Evolutionary conservation across 106 monocot species (phyloP).

Genomic region (Gastrodia elata): DNA sequence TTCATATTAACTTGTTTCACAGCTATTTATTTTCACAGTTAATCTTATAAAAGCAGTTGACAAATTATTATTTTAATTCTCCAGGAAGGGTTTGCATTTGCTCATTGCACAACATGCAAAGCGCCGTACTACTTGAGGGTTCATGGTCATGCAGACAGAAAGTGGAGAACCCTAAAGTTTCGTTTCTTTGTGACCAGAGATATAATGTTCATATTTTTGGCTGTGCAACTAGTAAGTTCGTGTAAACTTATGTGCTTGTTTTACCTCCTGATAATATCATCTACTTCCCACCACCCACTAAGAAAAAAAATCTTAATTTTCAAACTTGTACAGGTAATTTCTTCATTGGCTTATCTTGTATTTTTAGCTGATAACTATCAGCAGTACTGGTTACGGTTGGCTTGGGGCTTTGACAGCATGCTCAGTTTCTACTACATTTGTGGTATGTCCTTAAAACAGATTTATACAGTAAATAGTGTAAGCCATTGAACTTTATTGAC

Average conservation of each 20-base stretch:
- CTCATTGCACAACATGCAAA: conserved; percentile 98
- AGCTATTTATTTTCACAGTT: not conserved
- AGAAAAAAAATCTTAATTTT: not conserved
- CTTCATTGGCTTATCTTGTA: conserved; percentile 63
- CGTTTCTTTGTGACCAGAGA: conserved; percentile 93
- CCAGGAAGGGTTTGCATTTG: conserved; percentile 98
- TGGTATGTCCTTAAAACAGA: conserved; percentile 38
- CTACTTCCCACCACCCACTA: not conserved
- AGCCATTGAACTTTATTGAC: not conserved
- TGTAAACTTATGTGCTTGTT: not conserved
- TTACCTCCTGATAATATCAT: not conserved
- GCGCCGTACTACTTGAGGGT: conserved; percentile 94
- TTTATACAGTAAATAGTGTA: not conserved
- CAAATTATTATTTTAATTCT: conserved; percentile 10
- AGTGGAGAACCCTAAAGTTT: conserved; percentile 94
- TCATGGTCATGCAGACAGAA: conserved; percentile 72
- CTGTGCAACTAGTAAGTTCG: conserved; percentile 78
- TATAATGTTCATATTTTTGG: conserved; percentile 68
- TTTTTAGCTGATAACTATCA: conserved; percentile 69
- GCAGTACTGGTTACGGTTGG: conserved; percentile 51
- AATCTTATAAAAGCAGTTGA: not conserved
- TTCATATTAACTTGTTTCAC: no score
- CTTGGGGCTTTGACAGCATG: conserved; percentile 69
- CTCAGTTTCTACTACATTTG: conserved; percentile 93
- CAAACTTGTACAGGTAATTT: conserved; percentile 53